phyloP scores from a whole-genome alignment of 2,329 filamentous ascomycete species.

The Salinomyces thailandicus region DNA sequence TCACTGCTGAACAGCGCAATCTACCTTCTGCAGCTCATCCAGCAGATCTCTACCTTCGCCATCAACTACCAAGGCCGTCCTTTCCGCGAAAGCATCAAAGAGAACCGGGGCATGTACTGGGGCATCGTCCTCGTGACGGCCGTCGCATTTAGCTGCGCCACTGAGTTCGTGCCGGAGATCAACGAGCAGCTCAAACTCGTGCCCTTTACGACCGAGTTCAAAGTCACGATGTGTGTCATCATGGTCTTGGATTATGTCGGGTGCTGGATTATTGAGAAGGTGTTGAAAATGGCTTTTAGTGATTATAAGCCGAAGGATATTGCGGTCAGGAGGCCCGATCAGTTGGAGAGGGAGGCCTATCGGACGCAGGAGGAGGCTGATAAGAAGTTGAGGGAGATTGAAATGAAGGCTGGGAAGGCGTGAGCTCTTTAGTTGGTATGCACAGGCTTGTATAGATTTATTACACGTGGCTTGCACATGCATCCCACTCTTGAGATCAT shows the following conservation, averaged over 20 bases:
- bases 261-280: slow-evolving; percentile 80
- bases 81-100: slow-evolving; percentile 89
- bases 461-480: background rate
- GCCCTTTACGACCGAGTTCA: slow-evolving; percentile 81
- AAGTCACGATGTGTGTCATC: slow-evolving; percentile 66
- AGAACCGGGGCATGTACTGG: slow-evolving; percentile 98
- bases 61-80: slow-evolving; percentile 99
- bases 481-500: too few species aligned
- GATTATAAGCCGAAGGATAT: slow-evolving; percentile 94
- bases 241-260: slow-evolving; percentile 83
- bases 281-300: slow-evolving; percentile 74
- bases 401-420: slow-evolving; percentile 15
- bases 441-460: background rate
- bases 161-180: slow-evolving; percentile 89
- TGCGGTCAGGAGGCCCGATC: slow-evolving; percentile 73
- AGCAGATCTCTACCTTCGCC: slow-evolving; percentile 97
- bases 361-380: slow-evolving; percentile 48
- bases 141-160: slow-evolving; percentile 88
- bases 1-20: slow-evolving; percentile 93
- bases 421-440: background rate
- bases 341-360: slow-evolving; percentile 63
- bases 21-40: slow-evolving; percentile 93
- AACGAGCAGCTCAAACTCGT: slow-evolving; percentile 90
- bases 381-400: slow-evolving; percentile 30
- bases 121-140: slow-evolving; percentile 81